A percentile compares a stretch with the other conserved stretches of the same genome.
Evolutionary conservation across 2,329 filamentous ascomycete genomes (phyloP).

Genomic region (Alternaria angustiovoidea): DNA sequence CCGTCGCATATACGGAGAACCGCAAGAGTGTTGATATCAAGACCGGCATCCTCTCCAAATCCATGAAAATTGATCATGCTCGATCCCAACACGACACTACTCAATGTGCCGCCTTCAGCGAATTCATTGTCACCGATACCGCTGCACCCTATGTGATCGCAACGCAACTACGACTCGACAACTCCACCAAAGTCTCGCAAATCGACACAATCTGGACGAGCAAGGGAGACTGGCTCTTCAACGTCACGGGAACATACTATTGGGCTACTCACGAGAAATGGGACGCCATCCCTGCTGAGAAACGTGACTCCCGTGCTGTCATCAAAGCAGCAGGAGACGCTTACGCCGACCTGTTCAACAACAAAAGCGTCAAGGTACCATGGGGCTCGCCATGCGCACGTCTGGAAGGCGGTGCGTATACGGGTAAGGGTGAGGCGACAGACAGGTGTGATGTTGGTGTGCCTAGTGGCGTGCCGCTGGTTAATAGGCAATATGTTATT

Average conservation of each 20-base stretch:
- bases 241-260: slow-evolving; percentile 38
- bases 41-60: slow-evolving; percentile 31
- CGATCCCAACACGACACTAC: slow-evolving; percentile 37
- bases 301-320: slow-evolving; percentile 29
- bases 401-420: slow-evolving; percentile 40
- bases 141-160: slow-evolving; percentile 40
- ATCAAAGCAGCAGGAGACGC: slow-evolving; percentile 41
- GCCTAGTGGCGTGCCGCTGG: slow-evolving; percentile 37
- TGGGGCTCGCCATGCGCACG: slow-evolving; percentile 41
- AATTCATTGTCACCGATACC: slow-evolving; percentile 37
- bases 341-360: slow-evolving; percentile 39
- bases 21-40: slow-evolving; percentile 31
- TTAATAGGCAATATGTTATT: slow-evolving; percentile 41
- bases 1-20: slow-evolving; percentile 37
- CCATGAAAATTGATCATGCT: slow-evolving; percentile 35
- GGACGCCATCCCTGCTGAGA: slow-evolving; percentile 26
- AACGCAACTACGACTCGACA: slow-evolving; percentile 37
- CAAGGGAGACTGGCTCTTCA: slow-evolving; percentile 44
- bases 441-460: slow-evolving; percentile 41
- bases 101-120: slow-evolving; percentile 40
- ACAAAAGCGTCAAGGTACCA: slow-evolving; percentile 37
- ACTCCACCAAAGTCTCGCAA: slow-evolving; percentile 29
- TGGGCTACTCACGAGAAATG: slow-evolving; percentile 39
- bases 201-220: slow-evolving; percentile 40
- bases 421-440: slow-evolving; percentile 32